Percentiles rank a stretch among this genome's conserved stretches.
phyloP scores from a whole-genome alignment of 495 filamentous ascomycete genomes.

The Lasiosphaeriaceae sp. region DNA sequence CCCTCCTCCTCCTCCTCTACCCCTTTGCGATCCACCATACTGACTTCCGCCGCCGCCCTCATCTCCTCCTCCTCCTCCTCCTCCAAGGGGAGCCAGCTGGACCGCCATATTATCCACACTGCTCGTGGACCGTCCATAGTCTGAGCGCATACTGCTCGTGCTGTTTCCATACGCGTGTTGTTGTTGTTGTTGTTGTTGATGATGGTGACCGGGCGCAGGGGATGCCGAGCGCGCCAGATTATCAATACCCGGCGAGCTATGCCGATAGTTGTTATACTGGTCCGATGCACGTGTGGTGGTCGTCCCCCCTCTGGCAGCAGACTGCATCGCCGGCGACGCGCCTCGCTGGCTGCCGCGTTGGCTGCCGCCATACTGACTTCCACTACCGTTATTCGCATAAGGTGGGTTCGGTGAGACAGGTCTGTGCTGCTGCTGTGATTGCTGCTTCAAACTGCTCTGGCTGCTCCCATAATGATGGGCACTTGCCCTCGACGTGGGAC shows the following conservation, averaged over 20 bases:
- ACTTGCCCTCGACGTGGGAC: slow-evolving; percentile 35
- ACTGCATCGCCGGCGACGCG: neutral
- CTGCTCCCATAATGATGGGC: neutral
- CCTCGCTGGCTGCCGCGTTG: neutral
- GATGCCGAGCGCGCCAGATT: slow-evolving; percentile 54
- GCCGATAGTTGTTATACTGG: slow-evolving; percentile 37
- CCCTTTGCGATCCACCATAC: slow-evolving; percentile 51
- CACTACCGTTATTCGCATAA: no score
- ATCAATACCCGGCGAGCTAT: slow-evolving; percentile 46
- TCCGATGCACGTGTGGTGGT: slow-evolving; percentile 52
- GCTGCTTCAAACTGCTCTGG: slow-evolving; percentile 6
- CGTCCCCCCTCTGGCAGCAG: slow-evolving; percentile 24
- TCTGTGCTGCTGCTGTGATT: slow-evolving; percentile 25
- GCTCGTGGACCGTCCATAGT: slow-evolving; percentile 7
- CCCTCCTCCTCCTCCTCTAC: no score
- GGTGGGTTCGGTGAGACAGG: slow-evolving; percentile 51
- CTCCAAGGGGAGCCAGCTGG: slow-evolving; percentile 59
- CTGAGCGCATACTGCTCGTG: neutral
- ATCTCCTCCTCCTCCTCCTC: slow-evolving; percentile 30
- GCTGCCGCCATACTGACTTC: slow-evolving; percentile 34
- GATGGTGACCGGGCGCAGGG: no score
- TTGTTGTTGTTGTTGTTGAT: no score
- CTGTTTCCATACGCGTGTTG: neutral
- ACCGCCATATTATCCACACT: slow-evolving; percentile 62
- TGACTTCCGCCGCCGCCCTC: slow-evolving; percentile 30